Evolutionary conservation across 169 alveolate species (phyloP).

Genomic region (Cystoisospora suis): DNA sequence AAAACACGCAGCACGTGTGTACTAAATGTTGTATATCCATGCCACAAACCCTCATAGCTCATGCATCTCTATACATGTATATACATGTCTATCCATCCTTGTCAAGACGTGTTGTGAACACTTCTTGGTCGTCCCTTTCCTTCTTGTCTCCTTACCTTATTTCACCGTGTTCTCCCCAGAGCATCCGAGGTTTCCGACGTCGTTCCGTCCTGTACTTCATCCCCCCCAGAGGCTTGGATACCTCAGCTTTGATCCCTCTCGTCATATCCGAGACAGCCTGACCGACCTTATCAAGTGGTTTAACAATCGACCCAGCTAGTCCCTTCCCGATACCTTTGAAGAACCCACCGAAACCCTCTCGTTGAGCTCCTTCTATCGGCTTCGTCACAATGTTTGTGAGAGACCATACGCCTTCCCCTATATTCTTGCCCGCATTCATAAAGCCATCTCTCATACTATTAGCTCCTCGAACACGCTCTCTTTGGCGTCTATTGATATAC

Average conservation of each 20-base stretch:
- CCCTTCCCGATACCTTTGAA: constrained; percentile 90
- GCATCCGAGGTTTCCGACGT: constrained; percentile 87
- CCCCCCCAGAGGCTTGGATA: constrained; percentile 78
- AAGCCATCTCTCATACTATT: constrained; percentile 86
- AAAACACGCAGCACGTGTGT: too few species aligned
- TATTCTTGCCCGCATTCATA: constrained; percentile 82
- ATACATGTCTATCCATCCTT: too few species aligned
- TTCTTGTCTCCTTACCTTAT: constrained; percentile 46
- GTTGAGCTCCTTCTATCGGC: constrained; percentile 92
- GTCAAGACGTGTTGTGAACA: background rate
- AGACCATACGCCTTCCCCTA: constrained; percentile 88
- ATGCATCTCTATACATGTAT: background rate
- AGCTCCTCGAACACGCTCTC: constrained; percentile 72
- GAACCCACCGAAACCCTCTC: constrained; percentile 89
- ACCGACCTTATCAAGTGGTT: constrained; percentile 90
- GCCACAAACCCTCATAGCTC: background rate
- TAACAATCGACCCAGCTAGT: constrained; percentile 90
- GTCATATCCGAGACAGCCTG: constrained; percentile 90
- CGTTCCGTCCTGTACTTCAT: constrained; percentile 75
- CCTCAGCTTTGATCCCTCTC: constrained; percentile 86
- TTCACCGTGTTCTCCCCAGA: constrained; percentile 85
- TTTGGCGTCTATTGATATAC: constrained; percentile 87
- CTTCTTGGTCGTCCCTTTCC: background rate
- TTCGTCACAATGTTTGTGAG: constrained; percentile 88
- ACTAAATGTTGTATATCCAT: too few species aligned